Evolutionary conservation across 2,329 filamentous ascomycete genomes (phyloP), one percentile per base, ranked within the genome.

Genomic region (Tympanopsis confertula): DNA sequence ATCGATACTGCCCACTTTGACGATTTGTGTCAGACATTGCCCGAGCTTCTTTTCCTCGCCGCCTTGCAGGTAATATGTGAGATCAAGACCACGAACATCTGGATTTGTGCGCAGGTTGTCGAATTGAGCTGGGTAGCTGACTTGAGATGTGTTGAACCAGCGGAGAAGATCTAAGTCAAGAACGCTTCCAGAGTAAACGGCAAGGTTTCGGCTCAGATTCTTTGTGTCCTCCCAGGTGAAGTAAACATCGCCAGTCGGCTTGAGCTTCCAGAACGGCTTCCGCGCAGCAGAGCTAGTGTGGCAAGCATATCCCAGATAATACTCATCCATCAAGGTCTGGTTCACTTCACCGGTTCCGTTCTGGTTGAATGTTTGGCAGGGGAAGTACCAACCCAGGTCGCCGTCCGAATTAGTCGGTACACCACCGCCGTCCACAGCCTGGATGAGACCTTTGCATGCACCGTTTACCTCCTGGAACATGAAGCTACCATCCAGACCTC

Each of bases 391-490:
- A 2, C 82, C 91, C 43, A 98, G 63, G 40, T 94, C 78, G 5
- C 74, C 77, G 38, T 79, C 62, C 19, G 58, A 61, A 53, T 94
- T 80, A 4, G 82, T 83, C 1, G 88, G 86, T 5, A 98, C 78
- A 48, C 86, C 81, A 1, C 88, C 93, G 39, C 67, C 67, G 1
- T 70, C 54, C 1, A 82, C 74, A 5, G 69, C 59, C 1, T 76
- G 94, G 54, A 98, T 94, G 40, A 96, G 61, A 7, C 73, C 83
- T 63, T 96, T 98, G 71, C 91, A 98, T 44, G 83, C 84, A 35
- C 91, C 93, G 50, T 98, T 98, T 57, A 98, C 91, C 47, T 96
- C 94, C 56, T 98, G 91, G 62, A 98, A 98, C 52, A 98, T 63
- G 56, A 98, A 98, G 53, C 88, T 96, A 41, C 86, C 89, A 54